phyloP scores from a whole-genome alignment of 345 rosid genomes.

The Erodium maritimum region DNA sequence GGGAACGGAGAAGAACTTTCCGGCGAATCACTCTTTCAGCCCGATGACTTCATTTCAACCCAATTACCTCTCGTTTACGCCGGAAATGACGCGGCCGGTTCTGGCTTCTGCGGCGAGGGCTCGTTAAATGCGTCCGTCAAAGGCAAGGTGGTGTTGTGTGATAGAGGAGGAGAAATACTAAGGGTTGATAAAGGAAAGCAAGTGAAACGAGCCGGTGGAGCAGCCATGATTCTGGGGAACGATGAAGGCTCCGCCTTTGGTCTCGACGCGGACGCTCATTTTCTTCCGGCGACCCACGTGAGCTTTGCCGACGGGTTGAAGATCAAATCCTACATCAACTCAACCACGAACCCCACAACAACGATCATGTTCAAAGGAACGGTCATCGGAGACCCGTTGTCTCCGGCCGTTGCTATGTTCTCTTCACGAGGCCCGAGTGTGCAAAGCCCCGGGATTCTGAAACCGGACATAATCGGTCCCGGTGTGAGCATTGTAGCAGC shows the following conservation, averaged over 20 bases:
- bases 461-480: slow-evolving; percentile 38
- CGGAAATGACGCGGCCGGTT: slow-evolving; percentile 15
- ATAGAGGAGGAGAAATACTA: slow-evolving; percentile 19
- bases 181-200: slow-evolving; percentile 27
- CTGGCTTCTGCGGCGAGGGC: slow-evolving; percentile 19
- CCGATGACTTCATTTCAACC: slow-evolving; percentile 16
- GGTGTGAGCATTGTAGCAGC: slow-evolving; percentile 41
- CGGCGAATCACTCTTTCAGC: slow-evolving; percentile 45
- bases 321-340: slow-evolving; percentile 23
- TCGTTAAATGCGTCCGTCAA: slow-evolving; percentile 16
- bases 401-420: slow-evolving; percentile 32
- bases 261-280: slow-evolving; percentile 28
- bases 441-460: slow-evolving; percentile 23
- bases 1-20: slow-evolving; percentile 25
- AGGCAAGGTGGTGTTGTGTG: slow-evolving; percentile 39
- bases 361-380: slow-evolving; percentile 28
- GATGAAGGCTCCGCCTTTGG: slow-evolving; percentile 18
- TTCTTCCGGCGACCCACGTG: slow-evolving; percentile 35
- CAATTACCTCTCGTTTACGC: slow-evolving; percentile 33
- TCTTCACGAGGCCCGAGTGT: slow-evolving; percentile 34
- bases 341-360: slow-evolving; percentile 24
- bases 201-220: slow-evolving; percentile 36
- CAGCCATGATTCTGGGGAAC: slow-evolving; percentile 36
- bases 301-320: slow-evolving; percentile 17
- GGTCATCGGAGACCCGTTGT: slow-evolving; percentile 19